Base-by-base conservation (phyloP, 371 early-diverging fungal species). In the Apophysomyces elegans region DNA sequence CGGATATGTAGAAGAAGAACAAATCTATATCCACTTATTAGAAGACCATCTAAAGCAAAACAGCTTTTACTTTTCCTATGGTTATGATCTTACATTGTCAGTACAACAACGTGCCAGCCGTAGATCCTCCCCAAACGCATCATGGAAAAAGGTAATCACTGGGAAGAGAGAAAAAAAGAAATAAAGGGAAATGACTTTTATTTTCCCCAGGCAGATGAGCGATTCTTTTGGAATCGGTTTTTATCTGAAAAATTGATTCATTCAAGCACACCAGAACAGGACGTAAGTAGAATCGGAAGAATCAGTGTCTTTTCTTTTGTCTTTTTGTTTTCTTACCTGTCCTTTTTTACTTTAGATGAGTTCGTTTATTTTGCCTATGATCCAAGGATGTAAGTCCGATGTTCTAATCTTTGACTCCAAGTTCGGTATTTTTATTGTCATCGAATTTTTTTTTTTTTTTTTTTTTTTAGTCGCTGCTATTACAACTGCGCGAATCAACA, bases 191-290 rank as follows among this genome's bases (percentile, higher is more conserved):
- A 35, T 18, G 18, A 43, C 36, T 4, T 13, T 0, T 8, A 16
- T 56, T 7, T 41, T 41, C 26, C 9, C 4, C 70, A 90, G 86
- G 90, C 93, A 4, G 94, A 96, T 71, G 84, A 86, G 41, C 84
- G 95, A 39, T 98, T 96, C 75, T 95, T 92, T 72, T 98, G 93
- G 95, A 98, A 97, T 76, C 79, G 78, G 38, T 84, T 84, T 56
- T 72, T 96, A 26, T 76, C 81, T 26, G 76, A 83, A 59, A 86
- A 90, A 45, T 66, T 93, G 44, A 88, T 92, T 16, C 76, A 78
- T 21, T 67, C 71, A 1, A 59, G 36, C 59, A 59, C 41, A 59
- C 46, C 35, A 59, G 59, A 56, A 50, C 64, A 64, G 56, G 70
- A 87, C 71, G 89, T 84, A 81, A 65, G 75, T 54, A 44, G 41